Conservation (phyloP, 805 yeast genomes). For the Nakazawaea sp. region DNA sequence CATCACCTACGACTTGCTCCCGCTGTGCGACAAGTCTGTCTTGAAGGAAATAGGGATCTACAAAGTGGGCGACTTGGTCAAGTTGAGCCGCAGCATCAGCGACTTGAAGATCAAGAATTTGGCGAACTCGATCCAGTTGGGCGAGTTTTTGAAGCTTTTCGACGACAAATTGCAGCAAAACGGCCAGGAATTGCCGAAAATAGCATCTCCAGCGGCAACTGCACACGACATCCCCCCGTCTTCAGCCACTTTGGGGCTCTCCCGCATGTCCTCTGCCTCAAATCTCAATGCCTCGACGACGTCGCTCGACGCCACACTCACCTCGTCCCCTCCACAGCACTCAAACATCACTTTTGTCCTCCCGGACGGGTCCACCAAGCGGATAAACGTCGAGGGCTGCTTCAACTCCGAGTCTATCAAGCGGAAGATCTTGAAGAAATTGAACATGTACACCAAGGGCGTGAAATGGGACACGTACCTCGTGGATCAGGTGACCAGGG, state of each 20-base stretch:
- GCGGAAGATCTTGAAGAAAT: slow-evolving; percentile 53
- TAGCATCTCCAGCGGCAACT: neutral
- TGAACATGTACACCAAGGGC: slow-evolving; percentile 32
- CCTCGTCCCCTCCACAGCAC: slow-evolving; percentile 16
- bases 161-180: neutral
- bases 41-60: slow-evolving; percentile 65
- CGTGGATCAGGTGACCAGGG: slow-evolving; percentile 31
- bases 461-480: slow-evolving; percentile 56
- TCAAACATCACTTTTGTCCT: slow-evolving; percentile 55
- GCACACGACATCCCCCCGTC: too few species aligned
- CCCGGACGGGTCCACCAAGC: slow-evolving; percentile 65
- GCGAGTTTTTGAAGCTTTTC: neutral
- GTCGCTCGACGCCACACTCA: slow-evolving; percentile 11
- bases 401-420: slow-evolving; percentile 76
- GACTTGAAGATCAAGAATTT: slow-evolving; percentile 25
- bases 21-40: slow-evolving; percentile 56
- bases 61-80: slow-evolving; percentile 80
- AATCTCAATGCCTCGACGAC: neutral
- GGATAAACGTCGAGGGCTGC: slow-evolving; percentile 70
- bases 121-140: neutral
- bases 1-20: slow-evolving; percentile 47
- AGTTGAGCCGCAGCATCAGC: slow-evolving; percentile 54
- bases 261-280: too few species aligned
- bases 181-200: neutral
- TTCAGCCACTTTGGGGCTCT: too few species aligned